Conservation (phyloP, 345 rosid species). For the Odontarrhena argentea region DNA sequence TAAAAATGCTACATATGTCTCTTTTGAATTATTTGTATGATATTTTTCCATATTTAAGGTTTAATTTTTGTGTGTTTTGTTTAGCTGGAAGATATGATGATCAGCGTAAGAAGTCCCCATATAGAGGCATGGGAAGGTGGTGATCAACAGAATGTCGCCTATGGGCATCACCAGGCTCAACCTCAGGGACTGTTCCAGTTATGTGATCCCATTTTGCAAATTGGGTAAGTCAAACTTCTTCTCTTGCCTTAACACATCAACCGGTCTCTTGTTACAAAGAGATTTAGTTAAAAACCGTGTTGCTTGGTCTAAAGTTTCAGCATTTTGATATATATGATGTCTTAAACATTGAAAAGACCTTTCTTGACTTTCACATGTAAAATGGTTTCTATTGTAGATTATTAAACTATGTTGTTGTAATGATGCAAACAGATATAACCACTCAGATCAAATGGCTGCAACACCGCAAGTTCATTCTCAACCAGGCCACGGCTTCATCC, state of each 20-base stretch:
- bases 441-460: slow-evolving; percentile 67
- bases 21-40: not conserved
- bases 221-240: slow-evolving; percentile 56
- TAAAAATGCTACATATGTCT: no score
- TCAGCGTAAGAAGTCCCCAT: slow-evolving; percentile 53
- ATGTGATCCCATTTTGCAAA: slow-evolving; percentile 95
- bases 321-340: not conserved
- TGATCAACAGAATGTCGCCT: slow-evolving; percentile 63
- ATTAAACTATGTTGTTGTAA: slow-evolving; percentile 15
- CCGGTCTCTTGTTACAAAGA: slow-evolving; percentile 1
- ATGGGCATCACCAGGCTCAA: slow-evolving; percentile 65
- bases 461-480: slow-evolving; percentile 52
- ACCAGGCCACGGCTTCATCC: slow-evolving; percentile 79
- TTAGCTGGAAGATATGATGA: slow-evolving; percentile 82
- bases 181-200: slow-evolving; percentile 75
- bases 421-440: slow-evolving; percentile 54
- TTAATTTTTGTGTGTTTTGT: not conserved
- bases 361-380: no score
- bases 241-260: slow-evolving; percentile 10
- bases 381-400: not conserved
- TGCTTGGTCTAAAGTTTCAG: slow-evolving; percentile 1
- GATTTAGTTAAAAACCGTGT: not conserved
- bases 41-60: not conserved
- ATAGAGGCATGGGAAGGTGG: slow-evolving; percentile 74
- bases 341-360: no score